Conservation (phyloP, 106 monocot genomes). For the Ottelia alismoides region DNA sequence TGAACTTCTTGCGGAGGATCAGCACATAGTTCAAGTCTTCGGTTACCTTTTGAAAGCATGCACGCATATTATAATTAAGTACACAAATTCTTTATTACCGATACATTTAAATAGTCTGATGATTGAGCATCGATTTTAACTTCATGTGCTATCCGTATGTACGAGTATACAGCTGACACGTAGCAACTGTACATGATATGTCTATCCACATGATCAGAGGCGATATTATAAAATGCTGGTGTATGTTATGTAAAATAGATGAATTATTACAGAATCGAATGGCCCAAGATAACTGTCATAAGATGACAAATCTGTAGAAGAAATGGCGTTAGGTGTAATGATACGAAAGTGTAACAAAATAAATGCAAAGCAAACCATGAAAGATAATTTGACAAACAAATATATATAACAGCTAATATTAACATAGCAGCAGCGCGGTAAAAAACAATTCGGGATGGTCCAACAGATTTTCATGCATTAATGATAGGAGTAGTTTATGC, state of each 20-base stretch:
- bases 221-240: not conserved
- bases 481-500: too few relatives aligned
- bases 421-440: too few relatives aligned
- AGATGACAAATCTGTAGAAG: not conserved
- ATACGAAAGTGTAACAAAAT: not conserved
- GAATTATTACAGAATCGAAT: not conserved
- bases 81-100: not conserved
- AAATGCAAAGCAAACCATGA: not conserved
- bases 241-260: not conserved
- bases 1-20: conserved; percentile 74
- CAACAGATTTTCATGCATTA: too few relatives aligned
- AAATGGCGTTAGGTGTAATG: not conserved
- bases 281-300: not conserved
- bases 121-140: not conserved
- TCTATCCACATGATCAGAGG: not conserved
- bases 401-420: too few relatives aligned
- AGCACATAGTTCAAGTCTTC: conserved; percentile 83
- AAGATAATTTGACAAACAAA: not conserved
- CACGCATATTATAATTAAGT: not conserved
- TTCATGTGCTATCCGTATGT: not conserved
- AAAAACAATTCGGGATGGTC: too few relatives aligned
- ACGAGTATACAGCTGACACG: not conserved
- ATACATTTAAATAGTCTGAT: not conserved
- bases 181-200: not conserved
- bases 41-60: conserved; percentile 49